Conservation (phyloP, 257 asterid species). For the Primulina eburnea region DNA sequence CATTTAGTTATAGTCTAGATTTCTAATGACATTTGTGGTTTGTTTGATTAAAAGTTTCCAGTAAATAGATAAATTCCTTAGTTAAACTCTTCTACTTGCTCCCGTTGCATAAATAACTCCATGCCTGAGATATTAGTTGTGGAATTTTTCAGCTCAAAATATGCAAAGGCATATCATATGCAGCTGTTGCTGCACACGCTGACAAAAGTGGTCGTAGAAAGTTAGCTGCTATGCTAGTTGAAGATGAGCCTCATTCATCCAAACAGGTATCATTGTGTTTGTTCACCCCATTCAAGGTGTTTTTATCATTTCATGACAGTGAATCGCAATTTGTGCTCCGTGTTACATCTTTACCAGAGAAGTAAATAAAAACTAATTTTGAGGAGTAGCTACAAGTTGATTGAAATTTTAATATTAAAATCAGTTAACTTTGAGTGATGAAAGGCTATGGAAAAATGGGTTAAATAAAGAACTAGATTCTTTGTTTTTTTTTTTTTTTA, state of each 20-base stretch:
- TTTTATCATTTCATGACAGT: not conserved
- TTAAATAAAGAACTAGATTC: not conserved
- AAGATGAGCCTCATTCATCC: constrained; percentile 85
- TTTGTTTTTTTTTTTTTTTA: too few species aligned
- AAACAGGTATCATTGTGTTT: constrained; percentile 60
- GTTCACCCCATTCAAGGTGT: constrained; percentile 11
- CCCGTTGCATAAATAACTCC: constrained; percentile 11
- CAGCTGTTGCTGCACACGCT: constrained; percentile 97
- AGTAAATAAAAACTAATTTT: not conserved
- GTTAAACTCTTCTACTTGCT: constrained; percentile 8
- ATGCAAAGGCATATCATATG: constrained; percentile 98
- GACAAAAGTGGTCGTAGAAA: constrained; percentile 91
- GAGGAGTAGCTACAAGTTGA: not conserved
- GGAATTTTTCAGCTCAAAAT: constrained; percentile 68
- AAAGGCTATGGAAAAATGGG: not conserved
- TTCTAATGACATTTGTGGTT: constrained; percentile 1
- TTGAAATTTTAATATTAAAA: not conserved
- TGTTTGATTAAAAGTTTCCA: constrained; percentile 10
- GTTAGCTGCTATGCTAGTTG: constrained; percentile 96
- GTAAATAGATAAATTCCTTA: constrained; percentile 5
- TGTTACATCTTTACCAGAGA: not conserved
- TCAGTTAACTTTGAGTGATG: not conserved
- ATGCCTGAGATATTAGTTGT: constrained; percentile 30
- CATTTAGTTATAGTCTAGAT: constrained; percentile 16
- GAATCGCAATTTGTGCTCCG: not conserved